A percentile compares a stretch with the other conserved stretches of the same genome.
These are phyloP conservation scores for Eimeria mitis DNA, from an alignment of 169 alveolate species.

Conservation along the genomic window DNA sequence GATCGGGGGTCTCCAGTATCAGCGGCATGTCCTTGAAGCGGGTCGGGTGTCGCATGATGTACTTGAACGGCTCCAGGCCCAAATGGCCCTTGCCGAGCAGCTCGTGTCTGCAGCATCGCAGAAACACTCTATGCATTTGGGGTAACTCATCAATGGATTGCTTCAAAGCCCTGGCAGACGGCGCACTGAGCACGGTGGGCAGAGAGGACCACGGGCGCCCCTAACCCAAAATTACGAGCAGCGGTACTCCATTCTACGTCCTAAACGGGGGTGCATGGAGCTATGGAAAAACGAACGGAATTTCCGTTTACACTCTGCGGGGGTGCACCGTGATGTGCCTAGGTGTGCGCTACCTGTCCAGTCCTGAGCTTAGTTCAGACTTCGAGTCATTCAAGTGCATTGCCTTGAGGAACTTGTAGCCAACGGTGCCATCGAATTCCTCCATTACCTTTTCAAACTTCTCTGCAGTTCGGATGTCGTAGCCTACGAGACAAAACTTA, in stretches of 20 bases:
- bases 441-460: slow-evolving; percentile 90
- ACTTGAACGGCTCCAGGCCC: slow-evolving; percentile 91
- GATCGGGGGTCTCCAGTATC: slow-evolving; percentile 93
- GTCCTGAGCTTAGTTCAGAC: slow-evolving; percentile 91
- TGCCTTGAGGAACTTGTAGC: slow-evolving; percentile 90
- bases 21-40: slow-evolving; percentile 92
- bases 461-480: slow-evolving; percentile 90
- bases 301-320: neutral
- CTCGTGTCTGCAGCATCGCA: slow-evolving; percentile 89
- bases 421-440: slow-evolving; percentile 89
- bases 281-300: neutral
- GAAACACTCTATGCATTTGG: neutral
- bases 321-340: neutral
- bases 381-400: slow-evolving; percentile 95
- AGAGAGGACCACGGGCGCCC: neutral
- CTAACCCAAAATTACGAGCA: neutral
- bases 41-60: slow-evolving; percentile 89
- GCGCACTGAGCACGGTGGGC: neutral
- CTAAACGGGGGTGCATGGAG: neutral
- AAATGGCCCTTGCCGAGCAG: slow-evolving; percentile 93
- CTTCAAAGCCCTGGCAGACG: neutral
- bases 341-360: slow-evolving; percentile 85
- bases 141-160: neutral
- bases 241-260: neutral
- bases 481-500: slow-evolving; percentile 74